Conservation (phyloP, 352 stramenopile species). For the Phytopythium delawarense region DNA sequence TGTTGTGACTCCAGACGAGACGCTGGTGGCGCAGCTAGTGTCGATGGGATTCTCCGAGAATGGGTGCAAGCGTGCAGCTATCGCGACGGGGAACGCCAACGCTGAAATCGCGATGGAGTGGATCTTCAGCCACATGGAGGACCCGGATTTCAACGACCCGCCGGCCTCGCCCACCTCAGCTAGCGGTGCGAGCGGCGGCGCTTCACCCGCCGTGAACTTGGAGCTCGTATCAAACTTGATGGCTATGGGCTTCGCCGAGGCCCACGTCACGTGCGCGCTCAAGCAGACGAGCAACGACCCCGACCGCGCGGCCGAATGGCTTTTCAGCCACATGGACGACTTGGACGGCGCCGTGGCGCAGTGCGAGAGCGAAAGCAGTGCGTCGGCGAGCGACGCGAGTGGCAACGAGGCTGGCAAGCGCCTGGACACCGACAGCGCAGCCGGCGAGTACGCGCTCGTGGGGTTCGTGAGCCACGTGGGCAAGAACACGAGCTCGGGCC, state of each 20-base stretch:
- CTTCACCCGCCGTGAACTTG: constrained; percentile 61
- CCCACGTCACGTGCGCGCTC: constrained; percentile 91
- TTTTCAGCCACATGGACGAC: constrained; percentile 98
- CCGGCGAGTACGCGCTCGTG: constrained; percentile 91
- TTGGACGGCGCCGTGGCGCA: constrained; percentile 89
- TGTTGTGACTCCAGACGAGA: constrained; percentile 80
- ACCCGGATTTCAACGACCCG: constrained; percentile 97
- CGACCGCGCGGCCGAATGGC: constrained; percentile 96
- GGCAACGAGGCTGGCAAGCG: constrained; percentile 25
- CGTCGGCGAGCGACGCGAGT: constrained; percentile 14
- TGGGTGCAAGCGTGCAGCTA: constrained; percentile 94
- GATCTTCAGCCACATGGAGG: constrained; percentile 98
- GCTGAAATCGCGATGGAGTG: constrained; percentile 96
- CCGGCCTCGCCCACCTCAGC: constrained; percentile 19
- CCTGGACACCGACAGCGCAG: constrained; percentile 42
- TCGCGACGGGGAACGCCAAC: constrained; percentile 88
- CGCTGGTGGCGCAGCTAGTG: constrained; percentile 92
- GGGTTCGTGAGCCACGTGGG: constrained; percentile 99
- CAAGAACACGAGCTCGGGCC: constrained; percentile 96
- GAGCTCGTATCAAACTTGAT: constrained; percentile 60
- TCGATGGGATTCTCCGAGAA: constrained; percentile 99
- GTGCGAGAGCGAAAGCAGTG: constrained; percentile 45
- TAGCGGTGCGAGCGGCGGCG: background rate
- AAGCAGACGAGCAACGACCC: constrained; percentile 89
- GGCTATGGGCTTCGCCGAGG: constrained; percentile 87